phyloP scores from a whole-genome alignment of 2,329 filamentous ascomycete genomes.

The Septoria linicola region DNA sequence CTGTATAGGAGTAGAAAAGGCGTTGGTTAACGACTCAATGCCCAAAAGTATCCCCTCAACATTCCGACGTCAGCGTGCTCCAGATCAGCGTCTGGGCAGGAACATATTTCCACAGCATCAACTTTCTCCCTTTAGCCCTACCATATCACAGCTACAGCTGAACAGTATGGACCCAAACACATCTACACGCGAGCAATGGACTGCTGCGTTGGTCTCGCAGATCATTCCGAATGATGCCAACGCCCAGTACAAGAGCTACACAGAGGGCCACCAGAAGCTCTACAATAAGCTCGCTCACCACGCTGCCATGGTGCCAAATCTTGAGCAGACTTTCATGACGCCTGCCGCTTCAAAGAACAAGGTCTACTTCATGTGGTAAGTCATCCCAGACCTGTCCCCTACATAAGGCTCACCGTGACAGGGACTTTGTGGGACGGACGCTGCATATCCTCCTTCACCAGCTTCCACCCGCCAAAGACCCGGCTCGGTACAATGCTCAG shows the following conservation, averaged over 20 bases:
- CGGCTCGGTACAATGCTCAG: constrained; percentile 8
- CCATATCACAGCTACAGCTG: too few species aligned
- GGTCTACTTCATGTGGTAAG: constrained; percentile 39
- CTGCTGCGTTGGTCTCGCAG: constrained; percentile 22
- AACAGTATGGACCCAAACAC: constrained; percentile 29
- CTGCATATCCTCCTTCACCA: constrained; percentile 15
- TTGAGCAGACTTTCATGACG: constrained; percentile 39
- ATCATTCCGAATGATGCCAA: constrained; percentile 26
- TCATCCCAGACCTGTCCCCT: not conserved
- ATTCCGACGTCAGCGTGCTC: not conserved
- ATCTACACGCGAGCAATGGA: constrained; percentile 34
- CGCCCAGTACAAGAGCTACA: constrained; percentile 26
- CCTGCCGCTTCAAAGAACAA: constrained; percentile 39
- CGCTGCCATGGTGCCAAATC: constrained; percentile 37
- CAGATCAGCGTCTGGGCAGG: not conserved
- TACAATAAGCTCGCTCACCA: constrained; percentile 35
- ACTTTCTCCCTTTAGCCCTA: too few species aligned
- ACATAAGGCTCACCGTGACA: not conserved
- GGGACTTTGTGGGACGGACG: constrained; percentile 17
- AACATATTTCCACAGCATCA: constrained; percentile 1
- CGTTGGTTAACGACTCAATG: too few species aligned
- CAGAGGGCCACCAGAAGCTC: constrained; percentile 25
- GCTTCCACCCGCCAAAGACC: constrained; percentile 9
- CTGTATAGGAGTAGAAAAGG: not conserved
- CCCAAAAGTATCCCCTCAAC: too few species aligned